Base-by-base conservation (phyloP, 768 basidiomycete genomes). In the Austroboletus eburneus region DNA sequence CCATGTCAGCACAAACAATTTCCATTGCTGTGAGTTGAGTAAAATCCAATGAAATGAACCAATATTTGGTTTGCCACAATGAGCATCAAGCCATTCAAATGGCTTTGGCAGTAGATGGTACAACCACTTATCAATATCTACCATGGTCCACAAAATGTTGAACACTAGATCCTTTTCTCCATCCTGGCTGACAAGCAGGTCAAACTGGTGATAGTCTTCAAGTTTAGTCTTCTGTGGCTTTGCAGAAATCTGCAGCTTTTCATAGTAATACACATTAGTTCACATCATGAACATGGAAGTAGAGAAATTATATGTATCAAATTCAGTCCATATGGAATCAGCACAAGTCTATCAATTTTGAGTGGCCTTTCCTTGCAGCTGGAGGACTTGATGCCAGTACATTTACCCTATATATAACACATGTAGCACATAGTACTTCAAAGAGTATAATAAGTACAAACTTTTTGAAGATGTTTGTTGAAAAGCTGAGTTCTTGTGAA, bases 71-170 rank as follows among this genome's bases (percentile, higher is more conserved):
- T 9, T 16, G 2, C 49, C 41, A 35, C 13, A 12, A 22, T 18
- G 10, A 25, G 45, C 32, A 9, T 46, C 49, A 18, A 50, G 45
- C 49, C 49, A 50, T n/a, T 43, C 18, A 18, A 50, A 50, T 13
- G 41, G 37, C 30, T 46, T 50, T 22, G 36, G 40, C 5, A 50
- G 35, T 3, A 50, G 23, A 13, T 22, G 30, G 1, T 20, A 18
- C 4, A 50, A 17, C 49, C 45, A 50, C 23, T 8, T 4, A 20
- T 50, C 35, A 33, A 50, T 46, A 4, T 24, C 36, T 5, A 17
- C 24, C 45, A 50, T 46, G 0, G 6, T 13, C 49, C 49, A 50
- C 17, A 30, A 39, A 13, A 39, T 7, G 14, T 18, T 12, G 9
- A 50, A 50, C 34, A 42, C 45, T 5, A 50, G 17, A 9, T 23